Base-by-base conservation (phyloP, 306 rosid genomes). In the Dryas drummondii region DNA sequence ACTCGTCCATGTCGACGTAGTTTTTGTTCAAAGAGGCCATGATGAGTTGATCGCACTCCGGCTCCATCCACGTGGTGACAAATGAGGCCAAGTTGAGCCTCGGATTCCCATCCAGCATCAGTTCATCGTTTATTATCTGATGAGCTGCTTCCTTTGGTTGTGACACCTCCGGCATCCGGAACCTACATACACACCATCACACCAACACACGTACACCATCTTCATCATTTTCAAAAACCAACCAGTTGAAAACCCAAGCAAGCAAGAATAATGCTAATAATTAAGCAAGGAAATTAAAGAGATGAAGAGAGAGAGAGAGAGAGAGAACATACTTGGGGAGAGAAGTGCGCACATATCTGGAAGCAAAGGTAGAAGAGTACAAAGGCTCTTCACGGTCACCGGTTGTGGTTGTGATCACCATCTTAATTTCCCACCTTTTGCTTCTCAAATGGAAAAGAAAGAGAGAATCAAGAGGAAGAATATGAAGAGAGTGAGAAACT, bases 1-100 rank as follows among this genome's bases (percentile, higher is more conserved):
- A 93, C 76, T 93, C 98, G 7, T 93, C 98, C 98, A 91, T 90
- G 81, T 93, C 98, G 6, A 93, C 98, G 37, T 87, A 93, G 87
- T 93, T 93, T 84, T 93, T 93, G 87, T 91, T 93, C 17, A 93
- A 65, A 45, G 98, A 45, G 46, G 85, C 84, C 93, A 87, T 83
- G 57, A 93, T 87, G 55, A 93, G 94, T 22, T 86, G 75, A 54
- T 93, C 94, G 57, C 97, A 87, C 72, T 93, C 98, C 9, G 98
- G 96, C 74, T 87, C 91, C 91, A 84, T 87, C 91, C 91, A 87
- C 2, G 91, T 84, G 3, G 91, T 87, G 45, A 87, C 91, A 49
- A 87, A 87, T 0, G 91, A 87, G 2, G 91, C 91, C 86, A 87
- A 69, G 74, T 84, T 87, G 61, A 87, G 76, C 66, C 88, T 68